These are phyloP conservation scores for Saccharum spontaneum DNA, from an alignment of 176 grass and related monocot genomes.

Conservation along the genomic window DNA sequence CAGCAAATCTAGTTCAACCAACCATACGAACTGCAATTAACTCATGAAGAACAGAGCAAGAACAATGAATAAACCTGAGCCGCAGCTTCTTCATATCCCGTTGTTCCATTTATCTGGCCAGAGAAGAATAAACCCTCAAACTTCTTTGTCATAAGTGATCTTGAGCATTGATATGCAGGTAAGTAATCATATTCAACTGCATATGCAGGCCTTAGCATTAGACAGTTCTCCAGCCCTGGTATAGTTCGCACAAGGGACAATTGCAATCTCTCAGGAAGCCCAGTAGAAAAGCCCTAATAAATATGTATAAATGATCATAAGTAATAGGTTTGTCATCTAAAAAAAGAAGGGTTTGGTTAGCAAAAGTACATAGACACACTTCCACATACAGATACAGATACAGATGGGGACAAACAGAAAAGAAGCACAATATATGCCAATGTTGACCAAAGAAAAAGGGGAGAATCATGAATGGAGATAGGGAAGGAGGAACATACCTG, in stretches of 20 bases:
- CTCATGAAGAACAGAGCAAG: constrained; percentile 22
- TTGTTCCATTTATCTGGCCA: constrained; percentile 98
- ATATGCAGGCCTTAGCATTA: constrained; percentile 96
- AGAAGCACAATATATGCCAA: constrained; percentile 14
- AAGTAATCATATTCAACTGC: constrained; percentile 98
- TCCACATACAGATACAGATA: constrained; percentile 10
- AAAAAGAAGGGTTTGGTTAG: background rate
- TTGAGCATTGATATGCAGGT: constrained; percentile 92
- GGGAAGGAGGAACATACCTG: constrained; percentile 49
- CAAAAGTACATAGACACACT: constrained; percentile 4
- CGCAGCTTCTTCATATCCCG: constrained; percentile 97
- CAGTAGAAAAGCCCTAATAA: constrained; percentile 87
- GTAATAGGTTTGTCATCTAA: background rate
- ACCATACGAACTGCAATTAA: constrained; percentile 18
- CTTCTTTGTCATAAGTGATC: constrained; percentile 99
- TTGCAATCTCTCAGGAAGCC: constrained; percentile 89
- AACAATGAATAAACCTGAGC: constrained; percentile 69
- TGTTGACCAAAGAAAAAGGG: constrained; percentile 10
- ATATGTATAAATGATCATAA: constrained; percentile 28
- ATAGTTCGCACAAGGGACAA: constrained; percentile 82
- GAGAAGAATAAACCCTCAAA: constrained; percentile 95
- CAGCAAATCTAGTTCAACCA: constrained; percentile 17
- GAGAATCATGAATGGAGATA: constrained; percentile 2
- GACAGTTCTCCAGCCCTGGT: constrained; percentile 89
- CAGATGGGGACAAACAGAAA: background rate